These are phyloP conservation scores for Neurospora crassa DNA, from an alignment of 2,329 filamentous ascomycete genomes.

Conservation along the genomic window DNA sequence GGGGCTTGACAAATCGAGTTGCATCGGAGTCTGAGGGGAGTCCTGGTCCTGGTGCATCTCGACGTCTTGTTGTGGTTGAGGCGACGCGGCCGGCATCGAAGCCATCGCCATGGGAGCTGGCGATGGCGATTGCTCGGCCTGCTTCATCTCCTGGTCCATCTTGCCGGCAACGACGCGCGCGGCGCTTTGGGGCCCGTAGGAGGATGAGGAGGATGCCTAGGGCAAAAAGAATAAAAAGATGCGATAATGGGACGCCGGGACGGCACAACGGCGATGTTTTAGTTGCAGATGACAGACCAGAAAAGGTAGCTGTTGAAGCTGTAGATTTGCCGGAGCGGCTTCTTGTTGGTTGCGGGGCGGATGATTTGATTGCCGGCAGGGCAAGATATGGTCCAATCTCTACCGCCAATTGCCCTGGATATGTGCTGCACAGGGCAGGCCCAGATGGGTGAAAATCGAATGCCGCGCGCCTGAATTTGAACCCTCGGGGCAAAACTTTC, in stretches of 20 bases:
- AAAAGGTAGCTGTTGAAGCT: not conserved
- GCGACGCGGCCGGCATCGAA: constrained; percentile 1
- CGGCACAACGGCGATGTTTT: not conserved
- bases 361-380: constrained; percentile 15
- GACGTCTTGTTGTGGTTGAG: not conserved
- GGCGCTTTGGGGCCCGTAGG: not conserved
- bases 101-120: constrained; percentile 1
- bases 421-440: constrained; percentile 4
- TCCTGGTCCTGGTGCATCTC: not conserved
- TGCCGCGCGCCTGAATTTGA: not conserved
- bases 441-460: constrained; percentile 5
- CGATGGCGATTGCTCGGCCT: constrained; percentile 3
- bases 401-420: constrained; percentile 9
- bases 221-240: not conserved
- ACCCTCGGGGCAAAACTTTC: not conserved
- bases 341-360: constrained; percentile 7
- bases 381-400: constrained; percentile 11
- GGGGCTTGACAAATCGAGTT: constrained; percentile 3
- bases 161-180: not conserved
- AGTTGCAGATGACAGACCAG: not conserved
- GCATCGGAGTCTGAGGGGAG: not conserved
- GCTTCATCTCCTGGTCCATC: constrained; percentile 15
- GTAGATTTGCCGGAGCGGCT: constrained; percentile 8
- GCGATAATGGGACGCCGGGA: not conserved
- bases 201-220: not conserved